Evolutionary conservation across 1,139 yeast genomes (phyloP), one percentile per base, ranked within the genome.

Genomic region (Suhomyces bokatorum): DNA sequence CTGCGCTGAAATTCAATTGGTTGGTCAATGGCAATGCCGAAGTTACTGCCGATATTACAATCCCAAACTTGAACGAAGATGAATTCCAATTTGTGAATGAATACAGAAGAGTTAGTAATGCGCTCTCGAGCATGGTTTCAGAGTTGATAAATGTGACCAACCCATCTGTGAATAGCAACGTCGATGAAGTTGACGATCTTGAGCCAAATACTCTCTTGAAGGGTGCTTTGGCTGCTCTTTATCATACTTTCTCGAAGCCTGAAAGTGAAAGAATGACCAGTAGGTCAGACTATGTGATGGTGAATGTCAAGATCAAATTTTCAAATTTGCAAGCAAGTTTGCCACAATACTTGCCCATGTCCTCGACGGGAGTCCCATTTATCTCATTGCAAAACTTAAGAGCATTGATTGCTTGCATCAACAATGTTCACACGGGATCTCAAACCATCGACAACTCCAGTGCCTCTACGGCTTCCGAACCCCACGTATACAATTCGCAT

Each of bases 21-120:
- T 65, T 85, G 11, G 74, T 76, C 16, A 81, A 80, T 43, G 91
- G 93, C 2, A 80, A 80, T 52, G 84, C 86, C 1, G 90, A 85
- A 50, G 66, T 86, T 2, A 67, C 76, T 13, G 87, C 88, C 2
- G 93, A 86, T 63, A 78, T 86, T 20, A 80, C 83, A 72, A 69
- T 85, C 37, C 91, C 93, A 1, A 67, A 66, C 22, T 32, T 49
- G 32, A 71, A 54, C 26, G 59, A 58, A 24, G 48, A 52, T 4
- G 63, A 69, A 50, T 55, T 47, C 43, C 49, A 53, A 9, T 55
- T 65, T 39, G 51, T 53, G 17, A 44, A 52, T 32, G 72, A 67
- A 44, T 63, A 60, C 49, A 58, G 51, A 40, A 59, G 59, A 34
- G 53, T 70, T 10, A 56, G 66, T 33, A 57, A 60, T 41, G 58